These are phyloP conservation scores for Nemania diffusa DNA, from an alignment of 2,329 filamentous ascomycete species.

Conservation along the genomic window DNA sequence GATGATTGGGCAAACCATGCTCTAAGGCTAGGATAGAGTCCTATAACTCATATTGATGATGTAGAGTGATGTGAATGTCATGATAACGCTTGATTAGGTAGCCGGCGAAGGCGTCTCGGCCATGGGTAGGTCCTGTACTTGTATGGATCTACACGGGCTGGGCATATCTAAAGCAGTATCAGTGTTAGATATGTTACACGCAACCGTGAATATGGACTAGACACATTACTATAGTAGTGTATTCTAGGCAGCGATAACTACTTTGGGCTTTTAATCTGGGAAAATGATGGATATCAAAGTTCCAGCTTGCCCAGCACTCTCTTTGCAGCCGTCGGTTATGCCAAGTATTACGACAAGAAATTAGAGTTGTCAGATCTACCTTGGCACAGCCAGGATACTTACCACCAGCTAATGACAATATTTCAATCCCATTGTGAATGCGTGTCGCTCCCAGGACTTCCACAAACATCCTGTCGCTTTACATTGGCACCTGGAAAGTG, in stretches of 20 bases:
- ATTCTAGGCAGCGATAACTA: neutral
- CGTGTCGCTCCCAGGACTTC: neutral
- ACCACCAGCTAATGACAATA: neutral
- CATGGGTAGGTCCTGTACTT: neutral
- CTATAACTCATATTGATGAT: neutral
- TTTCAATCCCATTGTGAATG: neutral
- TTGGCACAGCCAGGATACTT: constrained; percentile 6
- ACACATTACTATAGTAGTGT: neutral
- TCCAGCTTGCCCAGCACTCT: neutral
- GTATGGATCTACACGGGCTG: neutral
- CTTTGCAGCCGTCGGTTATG: neutral
- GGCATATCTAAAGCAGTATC: constrained; percentile 10
- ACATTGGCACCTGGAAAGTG: neutral
- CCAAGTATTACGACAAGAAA: constrained; percentile 9
- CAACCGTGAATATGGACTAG: neutral
- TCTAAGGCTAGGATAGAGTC: neutral
- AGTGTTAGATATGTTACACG: neutral
- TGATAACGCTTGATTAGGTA: neutral
- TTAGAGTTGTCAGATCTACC: constrained; percentile 18
- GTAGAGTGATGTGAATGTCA: neutral
- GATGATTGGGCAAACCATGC: neutral
- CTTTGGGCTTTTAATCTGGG: neutral
- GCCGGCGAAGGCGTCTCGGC: neutral
- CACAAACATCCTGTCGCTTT: neutral
- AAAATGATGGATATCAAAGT: neutral